A percentile compares a stretch with the other conserved stretches of the same genome.
Evolutionary conservation across 805 yeast genomes (phyloP).

Genomic region (Candida palmyrensis): DNA sequence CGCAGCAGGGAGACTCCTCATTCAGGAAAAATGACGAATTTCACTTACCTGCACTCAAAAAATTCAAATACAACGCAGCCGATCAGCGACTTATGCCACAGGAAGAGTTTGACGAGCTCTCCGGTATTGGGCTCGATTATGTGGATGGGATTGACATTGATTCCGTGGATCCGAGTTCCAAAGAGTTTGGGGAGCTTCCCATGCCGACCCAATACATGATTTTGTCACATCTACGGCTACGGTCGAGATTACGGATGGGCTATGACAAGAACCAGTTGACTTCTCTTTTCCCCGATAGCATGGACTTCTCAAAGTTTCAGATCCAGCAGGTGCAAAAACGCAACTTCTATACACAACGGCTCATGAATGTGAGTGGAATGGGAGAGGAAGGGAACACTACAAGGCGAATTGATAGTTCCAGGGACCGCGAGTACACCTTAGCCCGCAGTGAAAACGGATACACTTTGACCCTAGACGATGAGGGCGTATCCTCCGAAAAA

Average conservation of each 20-base stretch:
- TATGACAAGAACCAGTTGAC: conserved; percentile 86
- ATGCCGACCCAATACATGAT: conserved; percentile 83
- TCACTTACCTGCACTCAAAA: conserved; percentile 70
- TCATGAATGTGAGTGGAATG: conserved; percentile 82
- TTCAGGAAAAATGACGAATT: conserved; percentile 73
- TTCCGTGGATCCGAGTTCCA: conserved; percentile 76
- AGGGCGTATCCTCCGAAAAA: conserved; percentile 34
- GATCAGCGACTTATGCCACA: conserved; percentile 76
- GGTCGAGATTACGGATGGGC: conserved; percentile 93
- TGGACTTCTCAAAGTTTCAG: conserved; percentile 91
- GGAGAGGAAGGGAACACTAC: conserved; percentile 48
- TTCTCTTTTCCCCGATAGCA: conserved; percentile 71
- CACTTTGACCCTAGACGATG: conserved; percentile 57
- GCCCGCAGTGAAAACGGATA: conserved; percentile 79
- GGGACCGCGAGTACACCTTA: conserved; percentile 68
- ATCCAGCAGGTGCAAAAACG: conserved; percentile 89
- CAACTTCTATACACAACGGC: conserved; percentile 80
- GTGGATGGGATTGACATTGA: conserved; percentile 68
- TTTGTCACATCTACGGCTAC: conserved; percentile 71
- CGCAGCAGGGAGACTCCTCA: conserved; percentile 1
- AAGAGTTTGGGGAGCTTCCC: conserved; percentile 74
- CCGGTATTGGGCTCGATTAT: conserved; percentile 45
- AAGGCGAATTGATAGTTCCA: conserved; percentile 78
- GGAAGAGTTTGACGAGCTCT: conserved; percentile 61
- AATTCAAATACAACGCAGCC: conserved; percentile 43